Conservation (phyloP, 2,329 filamentous ascomycete species). For the Neurospora sp. region DNA sequence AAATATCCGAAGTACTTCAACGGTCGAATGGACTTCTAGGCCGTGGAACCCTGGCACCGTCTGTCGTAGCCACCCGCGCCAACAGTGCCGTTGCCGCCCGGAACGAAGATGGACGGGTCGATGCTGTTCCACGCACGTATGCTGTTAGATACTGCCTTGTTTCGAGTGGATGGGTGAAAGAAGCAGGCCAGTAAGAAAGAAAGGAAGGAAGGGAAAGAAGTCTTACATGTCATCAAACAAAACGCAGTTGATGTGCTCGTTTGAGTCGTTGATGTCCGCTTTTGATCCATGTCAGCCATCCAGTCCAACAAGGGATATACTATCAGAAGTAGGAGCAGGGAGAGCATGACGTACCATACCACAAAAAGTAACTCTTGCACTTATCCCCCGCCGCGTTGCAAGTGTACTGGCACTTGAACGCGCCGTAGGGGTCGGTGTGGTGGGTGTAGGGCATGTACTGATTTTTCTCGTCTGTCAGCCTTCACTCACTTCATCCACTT, state of each 20-base stretch:
- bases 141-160: too few species aligned
- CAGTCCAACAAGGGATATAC: too few species aligned
- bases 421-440: conserved; percentile 15
- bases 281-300: too few species aligned
- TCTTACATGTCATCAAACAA: conserved; percentile 18
- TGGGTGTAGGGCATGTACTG: conserved; percentile 13
- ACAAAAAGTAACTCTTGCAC: conserved; percentile 20
- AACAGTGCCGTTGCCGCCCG: conserved; percentile 10
- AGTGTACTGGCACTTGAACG: conserved; percentile 22
- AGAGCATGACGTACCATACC: conserved; percentile 11
- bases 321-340: too few species aligned
- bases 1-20: background rate
- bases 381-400: conserved; percentile 16
- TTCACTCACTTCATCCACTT: too few species aligned
- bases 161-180: too few species aligned
- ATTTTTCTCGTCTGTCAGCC: background rate
- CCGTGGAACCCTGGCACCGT: conserved; percentile 12
- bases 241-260: conserved; percentile 15
- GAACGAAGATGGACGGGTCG: conserved; percentile 13
- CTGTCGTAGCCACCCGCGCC: conserved; percentile 19
- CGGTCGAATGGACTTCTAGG: background rate
- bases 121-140: conserved; percentile 9
- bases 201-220: background rate
- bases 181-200: too few species aligned
- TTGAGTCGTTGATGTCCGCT: conserved; percentile 1